phyloP scores from a whole-genome alignment of 1,284 basidiomycete genomes.

The Naganishia sp. region DNA sequence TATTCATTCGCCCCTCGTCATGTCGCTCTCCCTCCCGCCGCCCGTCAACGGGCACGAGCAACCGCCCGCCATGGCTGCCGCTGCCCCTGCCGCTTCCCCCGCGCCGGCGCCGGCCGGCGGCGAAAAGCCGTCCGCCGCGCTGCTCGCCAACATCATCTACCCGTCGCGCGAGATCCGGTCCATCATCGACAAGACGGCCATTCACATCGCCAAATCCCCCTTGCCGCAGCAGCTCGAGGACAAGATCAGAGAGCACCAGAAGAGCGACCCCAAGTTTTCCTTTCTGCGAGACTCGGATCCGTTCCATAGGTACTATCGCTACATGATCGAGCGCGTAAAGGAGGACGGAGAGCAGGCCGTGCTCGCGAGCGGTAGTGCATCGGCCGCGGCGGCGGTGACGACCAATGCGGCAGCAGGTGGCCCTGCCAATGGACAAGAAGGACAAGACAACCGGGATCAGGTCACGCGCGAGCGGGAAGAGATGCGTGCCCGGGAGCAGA shows the following conservation, averaged over 20 bases:
- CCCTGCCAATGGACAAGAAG: constrained; percentile 48
- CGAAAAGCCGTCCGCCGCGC: constrained; percentile 59
- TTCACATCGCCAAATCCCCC: constrained; percentile 86
- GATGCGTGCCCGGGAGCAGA: constrained; percentile 51
- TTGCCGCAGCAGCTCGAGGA: constrained; percentile 89
- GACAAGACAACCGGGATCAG: constrained; percentile 34
- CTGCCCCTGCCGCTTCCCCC: constrained; percentile 1
- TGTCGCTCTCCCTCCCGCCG: background rate
- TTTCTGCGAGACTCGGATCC: constrained; percentile 90
- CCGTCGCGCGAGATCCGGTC: constrained; percentile 91
- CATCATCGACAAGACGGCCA: constrained; percentile 95
- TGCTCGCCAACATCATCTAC: constrained; percentile 80
- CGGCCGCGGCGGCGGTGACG: constrained; percentile 48
- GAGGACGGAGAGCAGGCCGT: constrained; percentile 68
- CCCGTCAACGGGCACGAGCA: constrained; percentile 18
- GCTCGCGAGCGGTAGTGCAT: constrained; percentile 38
- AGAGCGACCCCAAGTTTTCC: constrained; percentile 92
- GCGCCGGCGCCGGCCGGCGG: constrained; percentile 25
- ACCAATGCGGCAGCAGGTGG: constrained; percentile 35
- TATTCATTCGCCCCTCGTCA: background rate
- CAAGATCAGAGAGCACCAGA: constrained; percentile 91
- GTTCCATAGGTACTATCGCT: constrained; percentile 94
- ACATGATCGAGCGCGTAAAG: constrained; percentile 70
- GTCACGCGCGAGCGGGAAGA: constrained; percentile 52
- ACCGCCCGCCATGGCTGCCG: background rate